phyloP scores from a whole-genome alignment of 108 stramenopile genomes.

The Bacterosira constricta region DNA sequence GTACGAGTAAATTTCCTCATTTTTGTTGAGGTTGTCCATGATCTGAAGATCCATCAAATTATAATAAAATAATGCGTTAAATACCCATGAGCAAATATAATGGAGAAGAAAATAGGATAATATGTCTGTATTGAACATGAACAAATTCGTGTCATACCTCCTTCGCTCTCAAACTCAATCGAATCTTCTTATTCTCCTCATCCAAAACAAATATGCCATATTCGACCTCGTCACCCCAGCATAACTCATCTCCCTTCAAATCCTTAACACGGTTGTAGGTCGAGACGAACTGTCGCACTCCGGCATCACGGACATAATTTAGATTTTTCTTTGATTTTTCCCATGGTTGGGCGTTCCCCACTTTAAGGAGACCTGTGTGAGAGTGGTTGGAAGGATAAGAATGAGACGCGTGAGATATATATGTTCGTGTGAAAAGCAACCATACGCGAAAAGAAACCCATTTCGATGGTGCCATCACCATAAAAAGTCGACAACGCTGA shows the following conservation, averaged over 20 bases:
- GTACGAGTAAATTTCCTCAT: constrained; percentile 68
- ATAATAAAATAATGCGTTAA: not conserved
- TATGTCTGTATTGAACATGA: too few species aligned
- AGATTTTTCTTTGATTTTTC: constrained; percentile 86
- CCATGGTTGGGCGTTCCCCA: constrained; percentile 95
- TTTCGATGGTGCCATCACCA: too few species aligned
- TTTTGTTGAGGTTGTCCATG: constrained; percentile 87
- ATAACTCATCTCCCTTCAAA: constrained; percentile 90
- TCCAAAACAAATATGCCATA: constrained; percentile 93
- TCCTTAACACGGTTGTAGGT: constrained; percentile 95
- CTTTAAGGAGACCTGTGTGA: constrained; percentile 88
- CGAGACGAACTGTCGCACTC: constrained; percentile 95
- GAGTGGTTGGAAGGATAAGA: too few species aligned
- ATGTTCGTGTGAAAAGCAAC: not conserved
- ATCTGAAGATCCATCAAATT: too few species aligned
- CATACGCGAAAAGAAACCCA: too few species aligned
- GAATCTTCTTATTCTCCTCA: constrained; percentile 76
- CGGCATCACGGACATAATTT: constrained; percentile 89
- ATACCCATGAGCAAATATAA: not conserved
- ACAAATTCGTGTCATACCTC: constrained; percentile 64
- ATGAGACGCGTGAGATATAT: too few species aligned
- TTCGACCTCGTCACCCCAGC: constrained; percentile 99
- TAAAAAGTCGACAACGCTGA: too few species aligned
- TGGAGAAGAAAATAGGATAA: too few species aligned
- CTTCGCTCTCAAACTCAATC: constrained; percentile 83